Evolutionary conservation across 1,139 yeast genomes (phyloP).

Genomic region (Pichia sp.): DNA sequence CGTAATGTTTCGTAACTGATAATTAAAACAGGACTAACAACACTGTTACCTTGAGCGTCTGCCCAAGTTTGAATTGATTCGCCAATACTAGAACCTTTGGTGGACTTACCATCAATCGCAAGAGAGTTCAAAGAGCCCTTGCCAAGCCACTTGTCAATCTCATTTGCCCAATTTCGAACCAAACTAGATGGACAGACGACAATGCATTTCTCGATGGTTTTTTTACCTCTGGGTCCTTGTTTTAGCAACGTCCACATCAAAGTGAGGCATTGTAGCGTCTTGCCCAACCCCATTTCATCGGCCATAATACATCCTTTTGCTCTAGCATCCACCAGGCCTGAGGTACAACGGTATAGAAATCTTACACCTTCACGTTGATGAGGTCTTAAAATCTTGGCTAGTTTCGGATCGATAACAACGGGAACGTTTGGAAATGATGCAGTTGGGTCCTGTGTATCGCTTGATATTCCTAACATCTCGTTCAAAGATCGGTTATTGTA

Average conservation of each 20-base stretch:
- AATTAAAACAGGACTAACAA: conserved; percentile 89
- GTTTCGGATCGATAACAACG: conserved; percentile 88
- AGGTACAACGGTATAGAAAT: conserved; percentile 82
- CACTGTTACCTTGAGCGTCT: conserved; percentile 77
- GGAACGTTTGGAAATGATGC: conserved; percentile 78
- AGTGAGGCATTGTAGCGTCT: conserved; percentile 88
- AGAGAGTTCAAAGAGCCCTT: conserved; percentile 83
- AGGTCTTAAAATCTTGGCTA: conserved; percentile 82
- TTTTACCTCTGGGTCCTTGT: conserved; percentile 86
- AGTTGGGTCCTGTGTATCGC: conserved; percentile 40
- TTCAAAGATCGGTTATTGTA: conserved; percentile 60
- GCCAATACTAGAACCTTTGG: conserved; percentile 63
- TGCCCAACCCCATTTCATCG: conserved; percentile 98
- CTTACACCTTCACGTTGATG: conserved; percentile 96
- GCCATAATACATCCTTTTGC: conserved; percentile 99
- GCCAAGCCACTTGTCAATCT: conserved; percentile 92
- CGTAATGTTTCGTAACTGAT: conserved; percentile 95
- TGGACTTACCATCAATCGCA: conserved; percentile 86
- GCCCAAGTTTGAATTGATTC: conserved; percentile 82
- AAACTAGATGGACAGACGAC: conserved; percentile 95
- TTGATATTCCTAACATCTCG: conserved; percentile 73
- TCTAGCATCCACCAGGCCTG: conserved; percentile 79
- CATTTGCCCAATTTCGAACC: conserved; percentile 97
- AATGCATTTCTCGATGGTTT: conserved; percentile 82
- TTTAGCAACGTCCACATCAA: conserved; percentile 88